phyloP scores from a whole-genome alignment of 1,284 basidiomycete species.

The Cerrena zonata region DNA sequence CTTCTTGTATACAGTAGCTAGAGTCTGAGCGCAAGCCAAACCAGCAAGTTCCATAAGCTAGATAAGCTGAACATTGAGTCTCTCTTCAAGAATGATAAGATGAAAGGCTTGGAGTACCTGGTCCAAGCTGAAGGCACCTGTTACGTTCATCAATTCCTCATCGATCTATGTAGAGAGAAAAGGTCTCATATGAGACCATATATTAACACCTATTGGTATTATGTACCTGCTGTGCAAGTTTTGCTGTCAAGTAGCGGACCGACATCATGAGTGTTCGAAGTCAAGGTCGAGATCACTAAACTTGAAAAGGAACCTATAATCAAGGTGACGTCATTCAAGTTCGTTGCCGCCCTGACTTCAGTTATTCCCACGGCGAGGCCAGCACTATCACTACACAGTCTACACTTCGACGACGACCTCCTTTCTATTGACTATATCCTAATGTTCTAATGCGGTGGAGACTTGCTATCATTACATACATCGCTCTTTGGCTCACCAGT shows the following conservation, averaged over 20 bases:
- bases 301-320: too few species aligned
- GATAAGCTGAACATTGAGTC: neutral
- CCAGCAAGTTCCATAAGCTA: slow-evolving; percentile 99
- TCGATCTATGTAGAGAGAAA: slow-evolving; percentile 60
- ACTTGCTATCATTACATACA: too few species aligned
- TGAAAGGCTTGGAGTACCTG: slow-evolving; percentile 47
- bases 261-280: too few species aligned
- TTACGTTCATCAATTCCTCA: slow-evolving; percentile 80
- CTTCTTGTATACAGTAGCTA: slow-evolving; percentile 71
- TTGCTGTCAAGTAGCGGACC: slow-evolving; percentile 71
- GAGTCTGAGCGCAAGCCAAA: slow-evolving; percentile 85
- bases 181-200: neutral
- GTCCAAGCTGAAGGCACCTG: slow-evolving; percentile 85
- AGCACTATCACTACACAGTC: too few species aligned
- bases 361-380: too few species aligned
- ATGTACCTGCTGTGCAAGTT: slow-evolving; percentile 76
- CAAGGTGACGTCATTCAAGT: too few species aligned
- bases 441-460: too few species aligned
- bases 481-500: neutral
- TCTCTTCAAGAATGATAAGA: neutral
- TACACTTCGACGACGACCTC: too few species aligned
- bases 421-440: too few species aligned
- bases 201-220: too few species aligned
- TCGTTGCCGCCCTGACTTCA: too few species aligned
- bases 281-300: too few species aligned